Percentiles rank a stretch among this genome's conserved stretches.
phyloP scores from a whole-genome alignment of 1,284 basidiomycete species.

The Cryptococcus maquisensis region DNA sequence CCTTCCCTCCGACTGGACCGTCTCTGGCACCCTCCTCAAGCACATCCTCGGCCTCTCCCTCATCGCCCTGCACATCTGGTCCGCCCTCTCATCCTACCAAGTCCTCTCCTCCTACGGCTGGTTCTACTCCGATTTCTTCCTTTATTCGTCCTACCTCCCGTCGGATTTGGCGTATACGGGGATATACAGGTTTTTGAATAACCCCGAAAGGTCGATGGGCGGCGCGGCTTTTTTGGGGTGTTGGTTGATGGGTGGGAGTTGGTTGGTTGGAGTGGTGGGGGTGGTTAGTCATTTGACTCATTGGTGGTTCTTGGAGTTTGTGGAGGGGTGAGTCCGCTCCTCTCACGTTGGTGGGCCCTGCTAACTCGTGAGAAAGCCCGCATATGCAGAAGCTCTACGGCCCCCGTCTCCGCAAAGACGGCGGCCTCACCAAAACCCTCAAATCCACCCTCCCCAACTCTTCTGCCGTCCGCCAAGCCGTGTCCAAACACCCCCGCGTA shows the following conservation, averaged over 20 bases:
- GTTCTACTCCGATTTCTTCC: constrained; percentile 98
- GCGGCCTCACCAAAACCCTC: constrained; percentile 93
- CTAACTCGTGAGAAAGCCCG: constrained; percentile 57
- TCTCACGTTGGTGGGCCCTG: background rate
- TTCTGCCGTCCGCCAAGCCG: constrained; percentile 55
- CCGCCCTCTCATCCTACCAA: constrained; percentile 81
- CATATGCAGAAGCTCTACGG: constrained; percentile 97
- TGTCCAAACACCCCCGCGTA: constrained; percentile 65
- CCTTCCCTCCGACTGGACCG: constrained; percentile 75
- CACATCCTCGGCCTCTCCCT: constrained; percentile 82
- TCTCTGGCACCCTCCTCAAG: constrained; percentile 80
- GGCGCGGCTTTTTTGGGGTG: constrained; percentile 93
- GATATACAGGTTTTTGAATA: constrained; percentile 94
- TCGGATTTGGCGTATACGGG: constrained; percentile 89
- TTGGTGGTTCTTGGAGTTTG: constrained; percentile 84
- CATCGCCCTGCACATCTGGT: constrained; percentile 86
- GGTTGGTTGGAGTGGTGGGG: constrained; percentile 78
- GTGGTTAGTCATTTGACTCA: constrained; percentile 76
- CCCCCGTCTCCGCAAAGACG: constrained; percentile 84
- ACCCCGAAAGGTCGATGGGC: constrained; percentile 87
- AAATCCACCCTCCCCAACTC: constrained; percentile 77
- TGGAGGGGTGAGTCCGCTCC: constrained; percentile 67
- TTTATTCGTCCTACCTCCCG: constrained; percentile 75
- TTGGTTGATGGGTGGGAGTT: constrained; percentile 82
- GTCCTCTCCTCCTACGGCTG: constrained; percentile 94